Evolutionary conservation across 176 grass and related monocot genomes (phyloP).

Genomic region (Dendrocalamus sinicus): DNA sequence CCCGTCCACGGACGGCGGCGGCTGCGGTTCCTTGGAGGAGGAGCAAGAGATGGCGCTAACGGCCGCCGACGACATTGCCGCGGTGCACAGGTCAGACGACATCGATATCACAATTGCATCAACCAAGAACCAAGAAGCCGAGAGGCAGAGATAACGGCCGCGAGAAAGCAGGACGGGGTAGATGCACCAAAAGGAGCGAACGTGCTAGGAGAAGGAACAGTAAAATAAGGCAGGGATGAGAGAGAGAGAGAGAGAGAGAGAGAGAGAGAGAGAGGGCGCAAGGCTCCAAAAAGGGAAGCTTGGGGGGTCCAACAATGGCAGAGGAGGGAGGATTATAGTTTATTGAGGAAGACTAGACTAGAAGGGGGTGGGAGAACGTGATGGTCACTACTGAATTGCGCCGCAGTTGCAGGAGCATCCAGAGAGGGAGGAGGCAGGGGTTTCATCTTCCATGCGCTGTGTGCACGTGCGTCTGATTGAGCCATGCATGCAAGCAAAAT

Average conservation of each 20-base stretch:
- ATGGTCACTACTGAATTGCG: slow-evolving; percentile 33
- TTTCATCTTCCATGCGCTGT: neutral
- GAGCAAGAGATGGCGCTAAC: neutral
- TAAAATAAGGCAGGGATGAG: slow-evolving; percentile 5
- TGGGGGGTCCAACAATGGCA: slow-evolving; percentile 16
- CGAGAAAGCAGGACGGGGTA: neutral
- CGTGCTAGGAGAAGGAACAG: neutral
- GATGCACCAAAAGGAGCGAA: slow-evolving; percentile 11
- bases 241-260: too few relatives aligned
- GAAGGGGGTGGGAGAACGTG: slow-evolving; percentile 48
- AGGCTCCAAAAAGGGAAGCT: slow-evolving; percentile 18
- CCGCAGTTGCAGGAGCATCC: neutral
- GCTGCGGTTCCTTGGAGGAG: neutral
- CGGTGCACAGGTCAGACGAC: neutral
- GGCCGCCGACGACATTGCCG: slow-evolving; percentile 47
- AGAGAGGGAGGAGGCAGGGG: neutral
- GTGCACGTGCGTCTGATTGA: neutral
- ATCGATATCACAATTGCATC: neutral
- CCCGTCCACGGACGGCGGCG: slow-evolving; percentile 25
- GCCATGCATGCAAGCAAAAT: neutral
- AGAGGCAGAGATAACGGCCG: slow-evolving; percentile 19
- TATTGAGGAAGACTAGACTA: neutral
- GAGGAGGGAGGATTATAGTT: neutral
- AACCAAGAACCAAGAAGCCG: neutral
- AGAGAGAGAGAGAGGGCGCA: too few relatives aligned